These are phyloP conservation scores for Gracilaria domingensis DNA, from an alignment of 23 red algal genomes.

Conservation along the genomic window DNA sequence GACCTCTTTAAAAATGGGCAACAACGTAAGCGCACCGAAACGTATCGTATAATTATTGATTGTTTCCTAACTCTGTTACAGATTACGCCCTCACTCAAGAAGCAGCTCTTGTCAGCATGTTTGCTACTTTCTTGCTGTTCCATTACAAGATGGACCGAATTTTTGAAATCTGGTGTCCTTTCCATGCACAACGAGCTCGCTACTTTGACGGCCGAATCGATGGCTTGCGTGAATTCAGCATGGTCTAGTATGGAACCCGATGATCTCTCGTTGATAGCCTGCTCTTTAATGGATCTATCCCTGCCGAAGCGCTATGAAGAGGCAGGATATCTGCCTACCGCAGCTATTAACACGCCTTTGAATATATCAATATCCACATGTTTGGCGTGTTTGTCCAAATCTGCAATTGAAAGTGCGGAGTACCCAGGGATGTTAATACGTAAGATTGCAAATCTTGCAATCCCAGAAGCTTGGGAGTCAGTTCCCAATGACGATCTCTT, in stretches of 20 bases:
- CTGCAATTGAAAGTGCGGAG: neutral
- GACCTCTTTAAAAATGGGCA: neutral
- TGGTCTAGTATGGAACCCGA: neutral
- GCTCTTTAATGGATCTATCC: neutral
- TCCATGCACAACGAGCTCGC: neutral
- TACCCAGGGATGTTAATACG: neutral
- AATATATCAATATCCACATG: slow-evolving; percentile 1
- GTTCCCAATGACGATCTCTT: neutral
- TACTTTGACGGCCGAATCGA: neutral
- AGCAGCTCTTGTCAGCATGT: neutral
- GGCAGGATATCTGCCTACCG: neutral
- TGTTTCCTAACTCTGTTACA: neutral
- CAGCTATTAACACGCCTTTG: neutral
- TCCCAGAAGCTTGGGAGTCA: slow-evolving; percentile 17
- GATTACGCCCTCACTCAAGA: neutral
- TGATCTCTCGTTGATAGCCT: slow-evolving; percentile 1
- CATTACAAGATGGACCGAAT: slow-evolving; percentile 3
- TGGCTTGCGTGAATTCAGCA: neutral
- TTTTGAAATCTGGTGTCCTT: slow-evolving; percentile 6
- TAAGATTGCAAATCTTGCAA: neutral
- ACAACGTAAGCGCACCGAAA: neutral
- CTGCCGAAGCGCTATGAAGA: neutral
- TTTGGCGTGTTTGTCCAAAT: neutral
- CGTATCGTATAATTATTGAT: slow-evolving; percentile 2
- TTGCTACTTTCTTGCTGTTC: slow-evolving; percentile 6